phyloP scores from a whole-genome alignment of 2,329 filamentous ascomycete genomes.

The Aspergillus bombycis region DNA sequence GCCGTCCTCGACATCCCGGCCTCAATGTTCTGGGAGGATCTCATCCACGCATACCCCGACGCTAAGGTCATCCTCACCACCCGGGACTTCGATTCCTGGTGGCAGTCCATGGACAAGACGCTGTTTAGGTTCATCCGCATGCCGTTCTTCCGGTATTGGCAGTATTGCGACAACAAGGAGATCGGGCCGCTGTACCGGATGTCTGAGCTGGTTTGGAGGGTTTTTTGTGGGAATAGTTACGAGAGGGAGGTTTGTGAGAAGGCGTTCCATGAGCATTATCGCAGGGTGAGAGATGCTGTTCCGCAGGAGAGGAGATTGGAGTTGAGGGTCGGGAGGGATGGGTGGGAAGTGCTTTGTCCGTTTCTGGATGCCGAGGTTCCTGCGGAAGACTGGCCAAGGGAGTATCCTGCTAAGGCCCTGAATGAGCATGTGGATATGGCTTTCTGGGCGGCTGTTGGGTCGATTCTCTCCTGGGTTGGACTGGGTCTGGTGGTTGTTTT shows the following conservation, averaged over 20 bases:
- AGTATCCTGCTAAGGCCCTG: neutral
- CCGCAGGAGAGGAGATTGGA: constrained; percentile 30
- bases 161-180: constrained; percentile 24
- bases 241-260: constrained; percentile 14
- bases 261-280: constrained; percentile 25
- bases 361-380: constrained; percentile 44
- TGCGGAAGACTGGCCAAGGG: neutral
- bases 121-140: constrained; percentile 9
- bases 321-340: constrained; percentile 36
- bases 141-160: constrained; percentile 15
- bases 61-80: constrained; percentile 40
- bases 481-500: neutral
- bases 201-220: constrained; percentile 13
- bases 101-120: constrained; percentile 21
- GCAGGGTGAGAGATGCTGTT: constrained; percentile 22
- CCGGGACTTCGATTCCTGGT: constrained; percentile 33
- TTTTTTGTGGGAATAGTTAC: constrained; percentile 21
- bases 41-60: constrained; percentile 39
- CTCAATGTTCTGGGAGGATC: constrained; percentile 38
- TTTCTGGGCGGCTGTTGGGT: neutral
- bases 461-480: neutral
- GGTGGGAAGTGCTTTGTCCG: constrained; percentile 50
- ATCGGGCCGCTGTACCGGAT: constrained; percentile 14
- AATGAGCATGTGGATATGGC: neutral
- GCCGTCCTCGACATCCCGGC: constrained; percentile 34